A percentile compares a stretch with the other conserved stretches of the same genome.
Evolutionary conservation across 2,329 filamentous ascomycete species (phyloP).

Genomic region (Fusarium lyarnte): DNA sequence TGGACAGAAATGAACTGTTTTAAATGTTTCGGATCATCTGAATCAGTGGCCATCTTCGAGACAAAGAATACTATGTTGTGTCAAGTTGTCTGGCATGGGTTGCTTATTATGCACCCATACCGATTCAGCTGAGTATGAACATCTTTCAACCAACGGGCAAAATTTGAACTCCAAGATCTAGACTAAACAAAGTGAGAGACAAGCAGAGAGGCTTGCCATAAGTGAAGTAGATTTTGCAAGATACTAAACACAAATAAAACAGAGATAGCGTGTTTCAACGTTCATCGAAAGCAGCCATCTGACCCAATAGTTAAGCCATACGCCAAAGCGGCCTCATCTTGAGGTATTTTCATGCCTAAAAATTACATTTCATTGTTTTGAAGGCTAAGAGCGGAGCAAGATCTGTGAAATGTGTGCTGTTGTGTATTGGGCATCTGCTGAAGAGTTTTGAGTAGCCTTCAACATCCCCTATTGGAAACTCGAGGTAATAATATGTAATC

Average conservation of each 20-base stretch:
- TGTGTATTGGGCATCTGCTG: accelerated
- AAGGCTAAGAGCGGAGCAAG: accelerated
- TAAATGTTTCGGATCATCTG: accelerated
- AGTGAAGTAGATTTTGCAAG: background rate
- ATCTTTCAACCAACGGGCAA: accelerated
- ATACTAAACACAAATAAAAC: accelerated
- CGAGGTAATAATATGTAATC: background rate
- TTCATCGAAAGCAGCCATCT: background rate
- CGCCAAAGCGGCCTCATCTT: background rate
- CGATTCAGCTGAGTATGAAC: background rate
- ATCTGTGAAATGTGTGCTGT: too few species aligned
- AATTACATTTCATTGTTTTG: accelerated
- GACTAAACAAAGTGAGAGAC: accelerated
- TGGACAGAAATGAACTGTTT: accelerated
- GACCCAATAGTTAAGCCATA: background rate
- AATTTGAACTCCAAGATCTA: background rate
- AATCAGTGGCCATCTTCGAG: accelerated
- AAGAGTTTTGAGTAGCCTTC: background rate
- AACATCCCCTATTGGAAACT: accelerated
- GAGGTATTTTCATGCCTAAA: accelerated
- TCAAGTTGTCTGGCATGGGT: background rate
- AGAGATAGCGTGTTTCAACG: background rate
- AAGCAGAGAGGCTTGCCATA: accelerated
- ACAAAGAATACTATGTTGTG: accelerated
- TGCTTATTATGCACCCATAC: background rate